Evolutionary conservation across 768 basidiomycete species (phyloP), one percentile per base, ranked within the genome.

Genomic region (Lentinula sp.): DNA sequence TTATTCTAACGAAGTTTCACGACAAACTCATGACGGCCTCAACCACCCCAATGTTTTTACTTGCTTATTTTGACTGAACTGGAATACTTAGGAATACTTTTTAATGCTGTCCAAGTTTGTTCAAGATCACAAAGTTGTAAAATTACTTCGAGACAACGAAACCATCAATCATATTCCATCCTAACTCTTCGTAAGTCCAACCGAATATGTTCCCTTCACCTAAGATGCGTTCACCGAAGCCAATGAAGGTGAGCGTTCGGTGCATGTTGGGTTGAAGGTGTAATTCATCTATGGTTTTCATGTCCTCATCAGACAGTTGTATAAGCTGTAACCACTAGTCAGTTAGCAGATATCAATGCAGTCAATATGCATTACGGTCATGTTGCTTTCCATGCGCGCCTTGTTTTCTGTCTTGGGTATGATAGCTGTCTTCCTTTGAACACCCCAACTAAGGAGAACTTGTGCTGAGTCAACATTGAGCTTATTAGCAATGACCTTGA

Each of bases 361-460:
- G 74, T 71, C 63, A 67, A 62, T 53, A 61, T 70, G 63, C 62
- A 68, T 32, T 64, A 79, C 78, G 5, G 72, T 70, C 46, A 79
- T 72, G 68, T 88, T 87, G 20, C 75, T 72, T 46, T 68, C 71
- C 72, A 85, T 74, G 10, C 85, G 76, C n/a, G 68, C 70, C 32
- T 67, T 65, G 60, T 81, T 65, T 69, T 83, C 81, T 42, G 76
- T 81, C 74, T 88, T 88, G 37, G 87, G 87, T 65, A 88, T 78
- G 57, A 86, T 79, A 20, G 80, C 76, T 39, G 85, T 79, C 6
- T 81, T 81, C 20, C 83, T 80, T 66, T 86, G 84, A 15, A 82
- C 82, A 6, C 80, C 83, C 88, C 88, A 89, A 63, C 82, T 77
- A 16, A 89, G 72, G 33, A 86, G 68, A 18, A 87, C 78, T 68